Percentiles rank a stretch among this genome's conserved stretches.
phyloP scores from a whole-genome alignment of 192 early-diverging fungal genomes.

The Hyaloraphidium curvatum region DNA sequence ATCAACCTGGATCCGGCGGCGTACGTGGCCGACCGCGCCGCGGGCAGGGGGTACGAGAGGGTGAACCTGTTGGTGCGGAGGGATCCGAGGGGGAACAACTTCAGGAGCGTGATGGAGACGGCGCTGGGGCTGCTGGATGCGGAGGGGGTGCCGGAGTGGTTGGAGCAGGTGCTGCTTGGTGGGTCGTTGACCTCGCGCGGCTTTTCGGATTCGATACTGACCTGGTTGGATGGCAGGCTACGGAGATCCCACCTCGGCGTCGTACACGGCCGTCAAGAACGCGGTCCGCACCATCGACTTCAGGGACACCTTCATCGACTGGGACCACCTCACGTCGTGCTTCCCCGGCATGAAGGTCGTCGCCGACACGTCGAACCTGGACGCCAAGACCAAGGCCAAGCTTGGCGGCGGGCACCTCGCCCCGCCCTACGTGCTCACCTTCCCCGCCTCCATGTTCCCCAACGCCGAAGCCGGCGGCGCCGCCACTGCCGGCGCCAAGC shows the following conservation, averaged over 20 bases:
- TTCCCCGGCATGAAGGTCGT: constrained; percentile 39
- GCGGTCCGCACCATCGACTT: constrained; percentile 46
- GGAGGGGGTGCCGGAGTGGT: constrained; percentile 73
- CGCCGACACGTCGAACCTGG: neutral
- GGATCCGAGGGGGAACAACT: constrained; percentile 79
- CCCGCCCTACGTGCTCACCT: constrained; percentile 61
- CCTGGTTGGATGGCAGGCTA: neutral
- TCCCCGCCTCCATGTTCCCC: constrained; percentile 28
- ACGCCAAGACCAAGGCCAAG: constrained; percentile 1
- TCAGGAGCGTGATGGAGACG: constrained; percentile 76
- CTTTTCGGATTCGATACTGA: neutral
- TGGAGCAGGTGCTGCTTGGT: constrained; percentile 76
- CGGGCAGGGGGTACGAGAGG: constrained; percentile 9
- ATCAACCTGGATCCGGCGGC: too few relatives aligned
- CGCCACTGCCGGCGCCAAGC: neutral
- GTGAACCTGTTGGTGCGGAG: constrained; percentile 86
- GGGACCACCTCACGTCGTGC: constrained; percentile 47
- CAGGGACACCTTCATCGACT: constrained; percentile 72
- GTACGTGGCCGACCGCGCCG: too few relatives aligned
- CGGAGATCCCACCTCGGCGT: constrained; percentile 17
- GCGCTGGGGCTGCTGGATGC: constrained; percentile 62
- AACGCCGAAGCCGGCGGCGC: constrained; percentile 2
- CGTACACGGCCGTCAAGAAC: constrained; percentile 40
- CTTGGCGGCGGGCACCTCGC: constrained; percentile 16
- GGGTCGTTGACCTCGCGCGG: neutral